phyloP scores from a whole-genome alignment of 225 moss, liverwort and hornwort genomes.

The Antitrichia curtipendula region DNA sequence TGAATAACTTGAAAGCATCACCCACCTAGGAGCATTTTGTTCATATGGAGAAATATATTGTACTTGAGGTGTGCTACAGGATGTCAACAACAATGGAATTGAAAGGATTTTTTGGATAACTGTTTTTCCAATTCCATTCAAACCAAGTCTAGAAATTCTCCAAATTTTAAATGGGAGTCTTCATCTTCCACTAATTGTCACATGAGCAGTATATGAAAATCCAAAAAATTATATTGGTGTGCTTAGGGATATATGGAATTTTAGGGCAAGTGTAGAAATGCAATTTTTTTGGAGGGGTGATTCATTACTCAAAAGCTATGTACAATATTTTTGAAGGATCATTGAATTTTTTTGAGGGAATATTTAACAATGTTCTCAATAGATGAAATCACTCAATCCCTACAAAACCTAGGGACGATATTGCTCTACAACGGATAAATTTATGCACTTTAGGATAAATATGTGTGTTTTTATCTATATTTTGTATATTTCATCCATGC shows the following conservation, averaged over 20 bases:
- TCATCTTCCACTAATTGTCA: background rate
- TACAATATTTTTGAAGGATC: background rate
- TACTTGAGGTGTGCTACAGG: too few species aligned
- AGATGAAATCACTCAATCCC: too few species aligned
- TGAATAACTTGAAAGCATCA: background rate
- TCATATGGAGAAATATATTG: background rate
- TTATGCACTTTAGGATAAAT: background rate
- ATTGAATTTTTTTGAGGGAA: background rate
- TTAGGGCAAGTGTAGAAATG: accelerated
- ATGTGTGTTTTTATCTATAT: background rate
- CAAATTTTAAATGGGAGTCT: background rate
- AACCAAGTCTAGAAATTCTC: background rate
- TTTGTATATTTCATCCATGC: background rate
- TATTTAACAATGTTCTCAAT: accelerated
- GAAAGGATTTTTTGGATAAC: background rate
- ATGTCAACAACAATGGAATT: background rate
- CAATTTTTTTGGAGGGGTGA: accelerated
- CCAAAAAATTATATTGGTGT: too few species aligned
- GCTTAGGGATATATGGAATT: background rate
- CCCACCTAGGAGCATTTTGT: background rate
- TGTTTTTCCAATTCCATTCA: background rate
- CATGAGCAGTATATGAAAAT: background rate
- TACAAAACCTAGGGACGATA: background rate
- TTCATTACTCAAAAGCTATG: background rate
- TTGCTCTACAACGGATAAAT: background rate